Percentiles rank a stretch among this genome's conserved stretches.
These are phyloP conservation scores for Penicillium crustosum DNA, from an alignment of 2,329 filamentous ascomycete species.

Conservation along the genomic window DNA sequence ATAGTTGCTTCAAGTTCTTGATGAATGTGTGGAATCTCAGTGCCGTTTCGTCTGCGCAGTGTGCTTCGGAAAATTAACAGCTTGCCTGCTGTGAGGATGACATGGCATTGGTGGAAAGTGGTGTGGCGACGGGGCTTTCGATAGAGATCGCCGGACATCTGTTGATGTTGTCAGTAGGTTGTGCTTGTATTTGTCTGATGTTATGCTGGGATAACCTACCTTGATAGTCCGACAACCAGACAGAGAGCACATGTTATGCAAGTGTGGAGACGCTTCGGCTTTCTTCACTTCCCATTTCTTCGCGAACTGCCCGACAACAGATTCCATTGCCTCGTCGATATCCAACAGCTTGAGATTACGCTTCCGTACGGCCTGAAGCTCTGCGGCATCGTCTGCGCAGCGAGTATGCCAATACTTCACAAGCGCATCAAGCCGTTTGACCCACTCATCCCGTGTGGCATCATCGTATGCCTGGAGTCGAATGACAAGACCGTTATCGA, in stretches of 20 bases:
- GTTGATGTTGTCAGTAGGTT: constrained; percentile 7
- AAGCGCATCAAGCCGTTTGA: constrained; percentile 56
- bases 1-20: constrained; percentile 61
- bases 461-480: constrained; percentile 61
- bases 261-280: constrained; percentile 60
- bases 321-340: constrained; percentile 66
- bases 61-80: constrained; percentile 63
- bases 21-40: constrained; percentile 59
- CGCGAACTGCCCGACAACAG: constrained; percentile 64
- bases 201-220: constrained; percentile 28
- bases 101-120: constrained; percentile 61
- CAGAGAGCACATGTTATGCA: constrained; percentile 70
- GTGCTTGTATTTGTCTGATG: neutral
- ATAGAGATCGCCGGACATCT: constrained; percentile 62
- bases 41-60: constrained; percentile 55
- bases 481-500: constrained; percentile 62
- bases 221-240: constrained; percentile 61
- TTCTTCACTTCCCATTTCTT: constrained; percentile 68
- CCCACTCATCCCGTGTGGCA: constrained; percentile 61
- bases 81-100: constrained; percentile 61
- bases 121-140: constrained; percentile 63
- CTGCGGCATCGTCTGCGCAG: constrained; percentile 55
- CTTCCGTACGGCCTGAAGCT: constrained; percentile 57
- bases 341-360: constrained; percentile 60
- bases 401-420: constrained; percentile 63